A percentile compares a stretch with the other conserved stretches of the same genome.
Evolutionary conservation across 805 yeast species (phyloP).

Genomic region (Saccharomycopsis guyanensis): DNA sequence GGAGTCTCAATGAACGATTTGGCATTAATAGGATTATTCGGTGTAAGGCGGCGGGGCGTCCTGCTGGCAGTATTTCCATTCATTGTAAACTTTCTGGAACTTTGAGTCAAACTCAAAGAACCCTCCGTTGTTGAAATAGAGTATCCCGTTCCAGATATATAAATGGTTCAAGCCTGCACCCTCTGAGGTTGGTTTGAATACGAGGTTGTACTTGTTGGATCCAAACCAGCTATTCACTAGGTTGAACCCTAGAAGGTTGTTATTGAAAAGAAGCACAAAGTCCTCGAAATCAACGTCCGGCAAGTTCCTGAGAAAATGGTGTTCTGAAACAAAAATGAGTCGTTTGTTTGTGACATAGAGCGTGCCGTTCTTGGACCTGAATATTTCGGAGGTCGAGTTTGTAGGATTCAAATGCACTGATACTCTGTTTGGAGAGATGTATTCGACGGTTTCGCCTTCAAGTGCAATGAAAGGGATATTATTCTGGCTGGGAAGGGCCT

Average conservation of each 20-base stretch:
- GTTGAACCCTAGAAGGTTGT: slow-evolving; percentile 9
- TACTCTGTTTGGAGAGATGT: slow-evolving; percentile 13
- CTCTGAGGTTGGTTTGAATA: slow-evolving; percentile 14
- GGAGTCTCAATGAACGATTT: no score
- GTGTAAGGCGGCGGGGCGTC: slow-evolving; percentile 11
- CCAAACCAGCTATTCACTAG: slow-evolving; percentile 18
- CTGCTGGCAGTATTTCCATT: slow-evolving; percentile 14
- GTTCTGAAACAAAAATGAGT: slow-evolving; percentile 10
- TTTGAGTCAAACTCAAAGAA: slow-evolving; percentile 14
- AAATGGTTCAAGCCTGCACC: slow-evolving; percentile 18
- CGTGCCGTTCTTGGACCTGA: slow-evolving; percentile 12
- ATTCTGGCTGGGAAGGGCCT: not conserved
- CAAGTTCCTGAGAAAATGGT: not conserved
- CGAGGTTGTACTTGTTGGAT: slow-evolving; percentile 14
- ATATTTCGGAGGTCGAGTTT: slow-evolving; percentile 5
- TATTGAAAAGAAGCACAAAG: slow-evolving; percentile 16
- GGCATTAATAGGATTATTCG: no score
- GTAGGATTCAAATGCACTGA: slow-evolving; percentile 16
- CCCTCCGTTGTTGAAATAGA: slow-evolving; percentile 20
- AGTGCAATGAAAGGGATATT: slow-evolving; percentile 16
- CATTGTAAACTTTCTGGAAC: slow-evolving; percentile 20
- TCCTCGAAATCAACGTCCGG: slow-evolving; percentile 9
- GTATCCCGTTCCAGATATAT: slow-evolving; percentile 13
- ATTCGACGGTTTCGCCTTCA: slow-evolving; percentile 9
- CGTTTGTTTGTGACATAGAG: slow-evolving; percentile 16